These are phyloP conservation scores for Cymodocea nodosa DNA, from an alignment of 116 monocot species.

Conservation along the genomic window DNA sequence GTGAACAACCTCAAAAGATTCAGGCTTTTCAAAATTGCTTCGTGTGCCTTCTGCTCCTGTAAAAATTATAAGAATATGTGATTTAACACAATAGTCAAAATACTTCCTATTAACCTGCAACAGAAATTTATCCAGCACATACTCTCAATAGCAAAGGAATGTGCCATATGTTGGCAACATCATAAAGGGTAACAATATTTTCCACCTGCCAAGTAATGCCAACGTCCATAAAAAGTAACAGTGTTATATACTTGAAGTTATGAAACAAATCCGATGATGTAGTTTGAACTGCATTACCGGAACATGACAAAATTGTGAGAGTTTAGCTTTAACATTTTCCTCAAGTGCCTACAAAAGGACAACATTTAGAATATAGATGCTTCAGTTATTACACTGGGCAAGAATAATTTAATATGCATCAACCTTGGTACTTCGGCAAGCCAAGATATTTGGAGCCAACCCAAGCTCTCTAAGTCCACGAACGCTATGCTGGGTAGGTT, in stretches of 20 bases:
- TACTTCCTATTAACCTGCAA: not conserved
- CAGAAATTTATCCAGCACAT: slow-evolving; percentile 8
- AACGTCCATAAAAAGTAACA: too few relatives aligned
- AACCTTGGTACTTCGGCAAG: slow-evolving; percentile 46
- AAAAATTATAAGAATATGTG: slow-evolving; percentile 5
- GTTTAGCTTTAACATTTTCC: slow-evolving; percentile 71
- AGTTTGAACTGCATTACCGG: slow-evolving; percentile 31
- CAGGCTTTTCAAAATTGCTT: slow-evolving; percentile 52
- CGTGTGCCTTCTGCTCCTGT: slow-evolving; percentile 84
- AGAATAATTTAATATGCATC: not conserved
- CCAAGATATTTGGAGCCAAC: slow-evolving; percentile 56
- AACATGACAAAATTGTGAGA: slow-evolving; percentile 95
- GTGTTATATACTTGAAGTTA: too few relatives aligned
- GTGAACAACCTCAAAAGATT: slow-evolving; percentile 36
- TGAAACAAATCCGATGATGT: too few relatives aligned
- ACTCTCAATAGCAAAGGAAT: slow-evolving; percentile 75
- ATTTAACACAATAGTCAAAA: not conserved
- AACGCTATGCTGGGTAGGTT: slow-evolving; percentile 79
- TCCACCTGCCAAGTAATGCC: slow-evolving; percentile 17
- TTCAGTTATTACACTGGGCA: not conserved
- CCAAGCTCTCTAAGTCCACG: slow-evolving; percentile 46
- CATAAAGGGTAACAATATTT: slow-evolving; percentile 63
- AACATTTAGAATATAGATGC: not conserved
- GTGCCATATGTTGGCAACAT: slow-evolving; percentile 88
- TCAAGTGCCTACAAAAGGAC: slow-evolving; percentile 38